Evolutionary conservation across 2,329 filamentous ascomycete species (phyloP), one percentile per base, ranked within the genome.

Genomic region (Calycina herbarum): DNA sequence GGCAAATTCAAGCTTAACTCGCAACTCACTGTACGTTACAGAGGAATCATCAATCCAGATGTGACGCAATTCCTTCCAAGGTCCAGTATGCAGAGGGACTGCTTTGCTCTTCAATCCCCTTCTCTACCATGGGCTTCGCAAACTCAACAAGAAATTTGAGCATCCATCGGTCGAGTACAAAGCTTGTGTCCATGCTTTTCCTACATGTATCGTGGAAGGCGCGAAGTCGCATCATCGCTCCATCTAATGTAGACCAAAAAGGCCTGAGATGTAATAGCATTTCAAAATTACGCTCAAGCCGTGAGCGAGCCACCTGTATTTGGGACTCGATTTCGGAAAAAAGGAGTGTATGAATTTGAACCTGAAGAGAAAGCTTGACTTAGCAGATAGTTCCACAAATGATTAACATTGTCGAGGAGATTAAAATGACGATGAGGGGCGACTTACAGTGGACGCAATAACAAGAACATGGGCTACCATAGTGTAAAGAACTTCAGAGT

Each of bases 381-480:
- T 20, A 20, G 20, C 20, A 20, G 20, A 20, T 20, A 20, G 20
- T 20, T 20, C 20, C 20, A 20, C 20, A 20, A 20, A 20, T 20
- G 20, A 20, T 20, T 20, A 20, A 20, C 20, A 20, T 20, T 20
- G 20, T 20, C 20, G 20, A 20, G 20, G 20, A 20, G 20, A 20
- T 20, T 20, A 2, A 15, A 45, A n/a, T n/a, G 5, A 45, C 13
- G 13, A 5, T 45, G 15, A n/a, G 15, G 15, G 42, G 5, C n/a
- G 17, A 45, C 42, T n/a, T 45, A 15, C 76, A 0, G 81, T 81
- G 0, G 81, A 83, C 0, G 80, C 76, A 33, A 83, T 79, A 10
- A 82, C 78, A 5, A 81, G 73, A 40, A 82, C 79, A 69, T 83
- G 81, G 0, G 79, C 81, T 0, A 82, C 78, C 73, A 81, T 70